Evolutionary conservation across 169 alveolate genomes (phyloP), one percentile per base, ranked within the genome.

Genomic region (Cyclospora cayetanensis): DNA sequence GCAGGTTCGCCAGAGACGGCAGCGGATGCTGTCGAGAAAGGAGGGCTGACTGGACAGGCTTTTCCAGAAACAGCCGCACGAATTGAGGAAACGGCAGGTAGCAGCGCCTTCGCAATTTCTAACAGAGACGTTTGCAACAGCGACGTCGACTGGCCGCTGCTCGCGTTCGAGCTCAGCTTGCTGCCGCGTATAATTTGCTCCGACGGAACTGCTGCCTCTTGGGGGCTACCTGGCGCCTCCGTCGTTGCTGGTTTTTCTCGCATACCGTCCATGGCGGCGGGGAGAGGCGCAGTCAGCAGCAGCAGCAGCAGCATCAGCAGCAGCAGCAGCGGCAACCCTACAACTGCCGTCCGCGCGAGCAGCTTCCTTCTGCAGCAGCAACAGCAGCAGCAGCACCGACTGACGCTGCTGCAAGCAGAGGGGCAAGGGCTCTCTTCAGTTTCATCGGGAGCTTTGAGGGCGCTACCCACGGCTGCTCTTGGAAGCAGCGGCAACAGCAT

Each of bases 271-370:
- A 50, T 15, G 4, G 80, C 52, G 39, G 80, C 31, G 0, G 80
- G 46, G 15, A 68, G n/a, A 31, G 50, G 53, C 20, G 50, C 52
- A 27, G 39, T 42, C 52, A 68, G 80, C 80, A 68, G 80, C 37
- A 63, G 68, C 72, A 60, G 72, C 72, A 60, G 72, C 72, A 20
- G 27, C 76, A 65, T 37, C 80, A 68, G 80, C 52, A 68, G 22
- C 80, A 68, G 2, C 25, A 68, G 80, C 80, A 68, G 50, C 80
- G 39, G 52, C 80, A 68, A 35, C 80, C 80, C 80, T 12, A 34
- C 80, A 11, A 68, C 39, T 12, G 80, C 52, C 3, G 52, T 31
- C 5, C 15, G 39, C 39, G 53, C 46, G 3, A 50, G 39, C 53
- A 31, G 46, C 29, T 68, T 68, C 80, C 39, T 68, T 31, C 80